phyloP scores from a whole-genome alignment of 2,329 filamentous ascomycete genomes.

The Pestalotiopsis sp. region DNA sequence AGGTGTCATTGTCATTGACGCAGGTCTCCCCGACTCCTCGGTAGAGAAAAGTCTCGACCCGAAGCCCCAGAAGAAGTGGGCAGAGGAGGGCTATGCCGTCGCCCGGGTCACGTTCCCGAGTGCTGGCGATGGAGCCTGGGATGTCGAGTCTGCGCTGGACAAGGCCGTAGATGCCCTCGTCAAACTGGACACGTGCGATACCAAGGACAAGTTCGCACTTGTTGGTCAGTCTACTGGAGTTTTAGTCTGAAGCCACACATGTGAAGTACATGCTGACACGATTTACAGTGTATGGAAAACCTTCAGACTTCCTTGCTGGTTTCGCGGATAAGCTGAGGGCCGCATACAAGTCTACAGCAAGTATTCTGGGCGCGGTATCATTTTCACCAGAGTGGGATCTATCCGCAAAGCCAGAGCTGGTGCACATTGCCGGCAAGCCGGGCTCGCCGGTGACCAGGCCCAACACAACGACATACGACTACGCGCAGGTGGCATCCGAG shows the following conservation, averaged over 20 bases:
- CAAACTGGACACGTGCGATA: slow-evolving; percentile 33
- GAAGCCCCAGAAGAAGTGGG: slow-evolving; percentile 13
- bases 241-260: background rate
- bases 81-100: slow-evolving; percentile 14
- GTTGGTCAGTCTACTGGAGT: slow-evolving; percentile 33
- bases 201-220: slow-evolving; percentile 41
- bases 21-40: background rate
- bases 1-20: slow-evolving; percentile 25
- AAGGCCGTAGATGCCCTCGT: slow-evolving; percentile 20
- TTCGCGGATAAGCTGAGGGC: slow-evolving; percentile 19
- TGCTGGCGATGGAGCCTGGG: slow-evolving; percentile 4
- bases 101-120: slow-evolving; percentile 2
- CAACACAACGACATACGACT: slow-evolving; percentile 37
- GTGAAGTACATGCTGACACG: slow-evolving; percentile 1
- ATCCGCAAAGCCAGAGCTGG: slow-evolving; percentile 25
- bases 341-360: slow-evolving; percentile 22
- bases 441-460: slow-evolving; percentile 17
- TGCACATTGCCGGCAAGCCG: slow-evolving; percentile 31
- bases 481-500: slow-evolving; percentile 45
- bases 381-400: slow-evolving; percentile 32
- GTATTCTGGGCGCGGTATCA: slow-evolving; percentile 34
- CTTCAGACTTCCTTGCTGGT: slow-evolving; percentile 23
- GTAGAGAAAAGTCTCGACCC: background rate
- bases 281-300: slow-evolving; percentile 22
- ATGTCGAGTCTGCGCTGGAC: background rate